Evolutionary conservation across 768 basidiomycete species (phyloP), one percentile per base, ranked within the genome.

Genomic region (Lentinula edodes): DNA sequence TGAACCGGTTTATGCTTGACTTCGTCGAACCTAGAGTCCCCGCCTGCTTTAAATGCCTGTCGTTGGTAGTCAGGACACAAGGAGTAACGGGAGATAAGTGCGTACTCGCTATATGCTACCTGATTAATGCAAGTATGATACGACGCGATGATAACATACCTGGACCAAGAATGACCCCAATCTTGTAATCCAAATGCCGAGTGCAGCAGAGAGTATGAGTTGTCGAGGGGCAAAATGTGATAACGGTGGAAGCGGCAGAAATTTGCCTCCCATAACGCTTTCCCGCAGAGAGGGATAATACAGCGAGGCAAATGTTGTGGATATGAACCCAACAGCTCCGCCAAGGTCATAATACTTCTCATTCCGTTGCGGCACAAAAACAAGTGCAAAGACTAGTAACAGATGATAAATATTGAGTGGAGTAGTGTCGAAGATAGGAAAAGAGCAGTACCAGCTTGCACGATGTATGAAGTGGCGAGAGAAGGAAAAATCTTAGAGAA

Each of bases 291-390:
- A 68, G 1, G 87, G 85, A 63, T 83, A 87, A 66, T 88, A 89
- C 16, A 89, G 71, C 23, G 86, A 88, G 12, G 86, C 63, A 52
- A 81, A 73, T 5, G 84, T 82, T 1, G 86, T 81, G 0, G 86
- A 79, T 13, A 90, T 69, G 75, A 88, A 91, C 3, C 89, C 89
- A 3, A 83, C 51, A 0, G 86, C 78, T 18, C 89, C 90, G 32
- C 82, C 77, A 1, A 90, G 71, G 68, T 91, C 89, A 64, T 83
- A 91, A 67, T 76, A 89, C 64, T 73, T 85, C 52, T 90, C 88
- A 55, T 82, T 82, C 43, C 84, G 77, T 61, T 78, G 80, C 2
- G 89, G 90, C 4, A 90, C 84, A 61, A 87, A 88, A 18, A 88
- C 72, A 5, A 79, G 59, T 0, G 87, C 89, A 55, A 83, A 79